These are phyloP conservation scores for Malassezia sympodialis DNA, from an alignment of 1,284 basidiomycete genomes.

Conservation along the genomic window DNA sequence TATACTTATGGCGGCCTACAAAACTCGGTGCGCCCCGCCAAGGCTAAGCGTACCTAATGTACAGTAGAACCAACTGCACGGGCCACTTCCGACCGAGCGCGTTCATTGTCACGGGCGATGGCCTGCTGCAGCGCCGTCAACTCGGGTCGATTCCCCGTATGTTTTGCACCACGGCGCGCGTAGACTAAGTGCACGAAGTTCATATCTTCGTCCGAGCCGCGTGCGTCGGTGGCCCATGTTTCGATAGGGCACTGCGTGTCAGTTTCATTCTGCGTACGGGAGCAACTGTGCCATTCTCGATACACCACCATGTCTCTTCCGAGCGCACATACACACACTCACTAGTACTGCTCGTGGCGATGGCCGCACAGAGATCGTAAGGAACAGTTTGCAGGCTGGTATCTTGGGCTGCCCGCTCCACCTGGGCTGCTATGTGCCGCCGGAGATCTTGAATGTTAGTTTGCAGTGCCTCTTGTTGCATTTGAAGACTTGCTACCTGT, in stretches of 20 bases:
- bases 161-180: not conserved
- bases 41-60: not conserved
- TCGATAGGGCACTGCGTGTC: not conserved
- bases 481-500: not conserved
- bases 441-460: not conserved
- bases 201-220: not conserved
- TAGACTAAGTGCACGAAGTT: constrained; percentile 5
- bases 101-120: constrained; percentile 5
- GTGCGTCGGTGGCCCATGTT: not conserved
- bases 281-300: not conserved
- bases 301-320: constrained; percentile 2
- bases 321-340: constrained; percentile 7
- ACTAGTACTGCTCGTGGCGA: not conserved
- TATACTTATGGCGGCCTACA: constrained; percentile 51
- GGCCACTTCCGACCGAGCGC: not conserved
- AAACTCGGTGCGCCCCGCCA: not conserved
- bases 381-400: not conserved
- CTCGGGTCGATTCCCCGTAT: not conserved
- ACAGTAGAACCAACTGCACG: not conserved
- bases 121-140: constrained; percentile 1
- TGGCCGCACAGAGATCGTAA: constrained; percentile 6
- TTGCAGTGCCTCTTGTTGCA: not conserved
- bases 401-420: not conserved
- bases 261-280: not conserved
- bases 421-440: not conserved